Conservation (phyloP, 1,139 yeast species). For the Komagataea norvegica region DNA sequence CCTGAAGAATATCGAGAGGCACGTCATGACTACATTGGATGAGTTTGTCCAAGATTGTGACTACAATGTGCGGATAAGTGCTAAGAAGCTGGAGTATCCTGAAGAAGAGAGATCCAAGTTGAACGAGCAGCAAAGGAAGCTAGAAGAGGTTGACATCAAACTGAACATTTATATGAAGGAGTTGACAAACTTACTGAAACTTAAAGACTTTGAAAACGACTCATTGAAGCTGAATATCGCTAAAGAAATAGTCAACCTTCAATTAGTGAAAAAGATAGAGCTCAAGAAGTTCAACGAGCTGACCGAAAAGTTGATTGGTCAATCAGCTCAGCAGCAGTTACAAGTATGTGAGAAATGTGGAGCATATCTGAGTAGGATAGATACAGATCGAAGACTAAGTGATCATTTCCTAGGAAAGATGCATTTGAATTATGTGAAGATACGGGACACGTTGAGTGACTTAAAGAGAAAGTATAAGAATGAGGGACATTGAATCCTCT, state of each 20-base stretch:
- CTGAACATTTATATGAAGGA: slow-evolving; percentile 63
- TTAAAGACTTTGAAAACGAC: slow-evolving; percentile 6
- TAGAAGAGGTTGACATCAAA: slow-evolving; percentile 62
- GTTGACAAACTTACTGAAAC: slow-evolving; percentile 32
- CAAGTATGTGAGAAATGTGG: slow-evolving; percentile 94
- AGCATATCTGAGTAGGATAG: slow-evolving; percentile 80
- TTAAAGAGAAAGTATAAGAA: slow-evolving; percentile 35
- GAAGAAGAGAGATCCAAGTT: slow-evolving; percentile 71
- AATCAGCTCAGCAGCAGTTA: slow-evolving; percentile 81
- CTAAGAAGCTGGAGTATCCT: slow-evolving; percentile 66
- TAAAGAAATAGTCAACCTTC: slow-evolving; percentile 29
- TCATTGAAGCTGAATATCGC: slow-evolving; percentile 7
- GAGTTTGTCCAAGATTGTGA: slow-evolving; percentile 61
- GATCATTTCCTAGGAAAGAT: slow-evolving; percentile 90
- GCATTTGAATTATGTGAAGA: slow-evolving; percentile 74
- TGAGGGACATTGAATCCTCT: neutral
- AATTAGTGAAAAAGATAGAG: slow-evolving; percentile 42
- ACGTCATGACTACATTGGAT: slow-evolving; percentile 42
- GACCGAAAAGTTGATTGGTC: slow-evolving; percentile 68
- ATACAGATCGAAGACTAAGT: slow-evolving; percentile 83
- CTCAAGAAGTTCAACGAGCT: slow-evolving; percentile 53
- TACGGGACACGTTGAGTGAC: slow-evolving; percentile 60
- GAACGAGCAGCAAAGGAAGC: slow-evolving; percentile 54
- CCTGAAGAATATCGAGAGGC: slow-evolving; percentile 69
- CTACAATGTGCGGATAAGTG: slow-evolving; percentile 58